A percentile compares a stretch with the other conserved stretches of the same genome.
Conservation (phyloP, 2,329 filamentous ascomycete genomes). For the Ophiostoma sp. region DNA sequence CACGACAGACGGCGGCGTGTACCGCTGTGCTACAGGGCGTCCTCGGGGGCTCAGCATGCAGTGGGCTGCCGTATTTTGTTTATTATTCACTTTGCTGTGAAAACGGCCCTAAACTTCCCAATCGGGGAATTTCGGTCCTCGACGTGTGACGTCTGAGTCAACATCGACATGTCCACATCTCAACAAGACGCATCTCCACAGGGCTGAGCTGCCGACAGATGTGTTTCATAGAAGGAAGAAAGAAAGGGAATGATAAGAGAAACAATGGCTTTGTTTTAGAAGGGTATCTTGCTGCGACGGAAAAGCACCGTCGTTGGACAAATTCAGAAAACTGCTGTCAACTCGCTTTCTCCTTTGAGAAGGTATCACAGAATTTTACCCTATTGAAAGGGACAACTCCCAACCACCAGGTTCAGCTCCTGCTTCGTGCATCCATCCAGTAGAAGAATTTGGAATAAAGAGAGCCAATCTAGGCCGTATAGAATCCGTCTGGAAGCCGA, state of each 20-base stretch:
- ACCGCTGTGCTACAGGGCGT: background rate
- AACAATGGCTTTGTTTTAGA: too few relatives aligned
- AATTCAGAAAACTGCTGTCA: background rate
- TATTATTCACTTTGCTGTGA: background rate
- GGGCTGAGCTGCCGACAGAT: background rate
- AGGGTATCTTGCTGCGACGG: background rate
- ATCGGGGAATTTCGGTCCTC: background rate
- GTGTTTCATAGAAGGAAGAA: background rate
- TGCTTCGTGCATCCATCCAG: background rate
- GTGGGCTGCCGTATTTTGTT: background rate
- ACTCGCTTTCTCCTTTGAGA: conserved; percentile 2
- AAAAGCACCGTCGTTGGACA: background rate
- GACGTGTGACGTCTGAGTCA: background rate
- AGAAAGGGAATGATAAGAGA: background rate
- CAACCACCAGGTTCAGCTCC: background rate
- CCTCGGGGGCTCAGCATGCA: background rate
- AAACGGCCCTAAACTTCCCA: conserved; percentile 4
- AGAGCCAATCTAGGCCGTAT: too few relatives aligned
- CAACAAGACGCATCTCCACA: background rate
- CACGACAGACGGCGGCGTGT: background rate
- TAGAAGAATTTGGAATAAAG: too few relatives aligned
- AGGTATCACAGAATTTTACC: background rate
- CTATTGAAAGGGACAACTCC: background rate
- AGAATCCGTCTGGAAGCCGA: background rate
- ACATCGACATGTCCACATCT: background rate